Conservation (phyloP, 352 stramenopile species). For the Phytophthora pluvialis region DNA sequence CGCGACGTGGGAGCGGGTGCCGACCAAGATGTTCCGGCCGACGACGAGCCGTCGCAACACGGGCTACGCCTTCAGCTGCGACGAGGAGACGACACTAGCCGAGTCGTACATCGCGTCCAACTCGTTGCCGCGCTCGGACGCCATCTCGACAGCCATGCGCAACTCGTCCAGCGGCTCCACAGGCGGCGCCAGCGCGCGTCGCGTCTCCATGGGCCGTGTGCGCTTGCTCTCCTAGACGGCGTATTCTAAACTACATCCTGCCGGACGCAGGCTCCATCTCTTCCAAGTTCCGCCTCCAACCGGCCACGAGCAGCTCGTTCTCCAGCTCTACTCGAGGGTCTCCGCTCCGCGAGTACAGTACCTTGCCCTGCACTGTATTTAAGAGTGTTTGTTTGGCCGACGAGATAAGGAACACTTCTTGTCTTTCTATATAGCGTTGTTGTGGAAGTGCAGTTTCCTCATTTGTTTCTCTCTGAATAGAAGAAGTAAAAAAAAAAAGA, state of each 20-base stretch:
- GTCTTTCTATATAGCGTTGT: conserved; percentile 17
- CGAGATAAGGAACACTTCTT: conserved; percentile 25
- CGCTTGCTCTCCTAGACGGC: conserved; percentile 31
- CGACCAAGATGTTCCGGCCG: conserved; percentile 43
- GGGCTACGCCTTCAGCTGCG: conserved; percentile 84
- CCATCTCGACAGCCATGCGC: conserved; percentile 64
- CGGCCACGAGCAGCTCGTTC: conserved; percentile 27
- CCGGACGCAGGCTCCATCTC: conserved; percentile 9
- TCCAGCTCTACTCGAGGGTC: conserved; percentile 6
- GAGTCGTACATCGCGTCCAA: conserved; percentile 89
- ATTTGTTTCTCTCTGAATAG: background rate
- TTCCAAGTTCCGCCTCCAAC: conserved; percentile 9
- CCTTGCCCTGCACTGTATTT: conserved; percentile 35
- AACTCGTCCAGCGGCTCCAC: conserved; percentile 45
- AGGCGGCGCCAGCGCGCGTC: conserved; percentile 30
- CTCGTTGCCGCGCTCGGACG: conserved; percentile 70
- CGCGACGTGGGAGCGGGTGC: conserved; percentile 47
- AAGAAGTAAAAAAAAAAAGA: too few relatives aligned
- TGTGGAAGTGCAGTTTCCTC: background rate
- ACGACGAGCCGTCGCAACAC: conserved; percentile 61
- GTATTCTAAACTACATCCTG: conserved; percentile 7
- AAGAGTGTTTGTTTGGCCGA: conserved; percentile 21
- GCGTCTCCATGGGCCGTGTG: conserved; percentile 38
- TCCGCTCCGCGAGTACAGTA: background rate
- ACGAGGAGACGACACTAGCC: conserved; percentile 82